These are phyloP conservation scores for Nicotiana sylvestris DNA, from an alignment of 257 asterid species.

Conservation along the genomic window DNA sequence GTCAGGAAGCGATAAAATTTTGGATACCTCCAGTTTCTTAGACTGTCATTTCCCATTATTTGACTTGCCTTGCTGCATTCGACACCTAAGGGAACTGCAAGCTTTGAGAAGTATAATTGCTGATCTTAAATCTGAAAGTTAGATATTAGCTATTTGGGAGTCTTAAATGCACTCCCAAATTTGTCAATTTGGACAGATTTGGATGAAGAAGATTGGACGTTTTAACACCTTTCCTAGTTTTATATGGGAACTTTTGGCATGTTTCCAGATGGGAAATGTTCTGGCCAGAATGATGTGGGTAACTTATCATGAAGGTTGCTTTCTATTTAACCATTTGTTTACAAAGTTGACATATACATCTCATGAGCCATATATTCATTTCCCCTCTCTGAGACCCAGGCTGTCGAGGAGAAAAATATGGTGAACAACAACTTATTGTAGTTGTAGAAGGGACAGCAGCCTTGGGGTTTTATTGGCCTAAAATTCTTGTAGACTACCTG, in stretches of 20 bases:
- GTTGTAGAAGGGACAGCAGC: not conserved
- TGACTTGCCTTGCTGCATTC: not conserved
- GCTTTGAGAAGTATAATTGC: not conserved
- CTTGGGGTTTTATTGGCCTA: not conserved
- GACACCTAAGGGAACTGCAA: not conserved
- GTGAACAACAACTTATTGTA: not conserved
- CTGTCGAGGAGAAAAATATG: not conserved
- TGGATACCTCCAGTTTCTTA: not conserved
- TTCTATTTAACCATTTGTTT: not conserved
- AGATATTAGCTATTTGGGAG: not conserved
- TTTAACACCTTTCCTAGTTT: not conserved
- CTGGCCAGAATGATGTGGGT: not conserved
- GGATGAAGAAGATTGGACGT: not conserved
- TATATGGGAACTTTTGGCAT: not conserved
- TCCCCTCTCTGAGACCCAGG: not conserved
- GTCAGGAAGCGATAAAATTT: not conserved
- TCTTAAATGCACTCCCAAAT: not conserved
- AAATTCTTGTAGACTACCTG: not conserved
- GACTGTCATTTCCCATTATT: not conserved
- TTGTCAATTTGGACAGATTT: not conserved
- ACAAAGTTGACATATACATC: not conserved
- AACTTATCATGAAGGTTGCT: not conserved
- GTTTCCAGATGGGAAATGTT: not conserved
- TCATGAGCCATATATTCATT: not conserved
- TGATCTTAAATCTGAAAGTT: not conserved